Evolutionary conservation across 306 rosid species (phyloP), one percentile per base, ranked within the genome.

Genomic region (cucumber (Cucumis sativus)): DNA sequence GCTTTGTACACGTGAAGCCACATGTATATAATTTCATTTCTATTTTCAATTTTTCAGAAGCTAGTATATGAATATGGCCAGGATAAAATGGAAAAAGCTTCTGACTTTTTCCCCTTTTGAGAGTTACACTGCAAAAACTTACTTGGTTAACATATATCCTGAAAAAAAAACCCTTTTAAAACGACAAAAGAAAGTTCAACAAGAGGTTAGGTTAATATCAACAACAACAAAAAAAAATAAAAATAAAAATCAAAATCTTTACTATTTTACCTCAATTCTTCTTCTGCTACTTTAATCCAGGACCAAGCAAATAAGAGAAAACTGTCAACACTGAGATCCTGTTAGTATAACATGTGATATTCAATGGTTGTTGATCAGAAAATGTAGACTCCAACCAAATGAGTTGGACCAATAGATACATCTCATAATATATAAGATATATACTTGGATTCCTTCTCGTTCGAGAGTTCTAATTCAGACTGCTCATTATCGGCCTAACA

Each of bases 1-100:
- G 30, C 77, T 73, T 73, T 73, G 77, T 73, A 73, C 77, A 73
- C 77, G 77, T 73, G 77, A 73, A 73, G 30, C 77, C 77, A 73
- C 77, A 72, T 52, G 7, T 28, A 15, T 25, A 52, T 6, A 16
- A 1, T 51, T 72, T 47, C 45, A 11, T 45, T 72, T 51, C 58
- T 51, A 2, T 28, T 72, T 30, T 17, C 33, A 0, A 7, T 16
- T 49, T 15, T 30, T 25, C 57, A 28, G 15, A 72, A 51, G 0
- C 58, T 16, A 28, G 77, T 49, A 51, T 49, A 51, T 25, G 45
- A 72, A 70, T 51, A 45, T 47, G 56, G 33, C 43, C 76, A 71
- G 41, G 60, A 23, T 51, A 51, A 23, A 71, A 71, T 52, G 60
- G 18, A 73, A 73, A 47, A 16, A 33, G 17, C 28, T 33, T 28